phyloP scores from a whole-genome alignment of 805 yeast species.

The Priceomyces castillae region DNA sequence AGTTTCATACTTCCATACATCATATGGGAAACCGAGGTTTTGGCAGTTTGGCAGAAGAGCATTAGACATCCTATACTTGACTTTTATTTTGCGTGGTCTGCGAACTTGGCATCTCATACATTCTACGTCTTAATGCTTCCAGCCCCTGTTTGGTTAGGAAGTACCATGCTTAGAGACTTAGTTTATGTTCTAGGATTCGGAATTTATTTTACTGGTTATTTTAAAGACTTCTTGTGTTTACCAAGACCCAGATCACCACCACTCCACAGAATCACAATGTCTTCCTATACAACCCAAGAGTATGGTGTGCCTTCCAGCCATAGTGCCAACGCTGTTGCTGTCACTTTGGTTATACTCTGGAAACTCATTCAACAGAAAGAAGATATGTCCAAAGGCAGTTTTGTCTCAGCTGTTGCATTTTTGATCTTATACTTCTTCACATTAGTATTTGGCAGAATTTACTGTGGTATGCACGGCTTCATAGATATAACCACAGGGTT shows the following conservation, averaged over 20 bases:
- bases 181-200: conserved; percentile 64
- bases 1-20: conserved; percentile 52
- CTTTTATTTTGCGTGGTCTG: conserved; percentile 79
- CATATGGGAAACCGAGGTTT: conserved; percentile 58
- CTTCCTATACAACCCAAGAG: conserved; percentile 86
- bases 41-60: conserved; percentile 55
- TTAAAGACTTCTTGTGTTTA: conserved; percentile 82
- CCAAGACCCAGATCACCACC: conserved; percentile 96
- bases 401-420: conserved; percentile 15
- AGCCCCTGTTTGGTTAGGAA: conserved; percentile 78
- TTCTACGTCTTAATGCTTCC: conserved; percentile 91
- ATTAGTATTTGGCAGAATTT: conserved; percentile 75
- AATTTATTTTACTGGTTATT: conserved; percentile 65
- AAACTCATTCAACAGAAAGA: conserved; percentile 8
- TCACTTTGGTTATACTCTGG: conserved; percentile 48
- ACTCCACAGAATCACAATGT: conserved; percentile 80
- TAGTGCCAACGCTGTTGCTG: conserved; percentile 91
- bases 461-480: conserved; percentile 98
- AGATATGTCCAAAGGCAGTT: conserved; percentile 10
- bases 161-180: conserved; percentile 56
- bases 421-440: conserved; percentile 55
- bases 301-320: conserved; percentile 95
- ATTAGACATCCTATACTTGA: conserved; percentile 56
- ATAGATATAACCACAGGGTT: conserved; percentile 71
- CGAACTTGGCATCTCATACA: conserved; percentile 89